Percentiles rank a stretch among this genome's conserved stretches.
Conservation (phyloP, 2,329 filamentous ascomycete genomes). For the Geosmithia flava region DNA sequence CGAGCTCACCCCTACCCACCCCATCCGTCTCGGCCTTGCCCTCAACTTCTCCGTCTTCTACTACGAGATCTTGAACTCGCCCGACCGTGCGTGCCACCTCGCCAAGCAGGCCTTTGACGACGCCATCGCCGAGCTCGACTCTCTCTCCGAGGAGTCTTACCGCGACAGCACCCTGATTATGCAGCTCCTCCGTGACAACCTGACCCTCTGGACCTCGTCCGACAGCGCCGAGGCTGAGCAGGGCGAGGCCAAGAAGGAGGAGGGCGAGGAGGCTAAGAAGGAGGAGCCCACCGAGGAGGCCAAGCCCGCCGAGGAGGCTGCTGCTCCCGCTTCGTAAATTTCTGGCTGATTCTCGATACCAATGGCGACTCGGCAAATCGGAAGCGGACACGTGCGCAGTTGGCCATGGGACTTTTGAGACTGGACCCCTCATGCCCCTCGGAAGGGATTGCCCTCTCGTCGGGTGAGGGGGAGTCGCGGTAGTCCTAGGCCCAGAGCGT, state of each 20-base stretch:
- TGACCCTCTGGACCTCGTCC: slow-evolving; percentile 95
- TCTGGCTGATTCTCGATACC: slow-evolving; percentile 21
- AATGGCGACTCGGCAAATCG: slow-evolving; percentile 22
- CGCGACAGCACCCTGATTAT: slow-evolving; percentile 98
- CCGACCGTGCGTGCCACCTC: slow-evolving; percentile 94
- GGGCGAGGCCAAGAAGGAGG: slow-evolving; percentile 48
- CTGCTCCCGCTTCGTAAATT: slow-evolving; percentile 38
- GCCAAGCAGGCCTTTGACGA: slow-evolving; percentile 99
- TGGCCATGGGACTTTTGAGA: too few species aligned
- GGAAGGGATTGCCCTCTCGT: too few species aligned
- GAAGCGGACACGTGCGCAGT: slow-evolving; percentile 20
- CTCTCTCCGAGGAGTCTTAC: slow-evolving; percentile 96
- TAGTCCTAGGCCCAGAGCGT: too few species aligned
- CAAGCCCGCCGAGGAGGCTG: slow-evolving; percentile 26
- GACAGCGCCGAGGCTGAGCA: slow-evolving; percentile 72
- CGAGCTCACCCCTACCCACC: slow-evolving; percentile 93
- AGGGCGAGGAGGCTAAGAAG: slow-evolving; percentile 27
- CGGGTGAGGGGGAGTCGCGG: background rate
- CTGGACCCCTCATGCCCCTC: too few species aligned
- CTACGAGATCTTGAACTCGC: slow-evolving; percentile 99
- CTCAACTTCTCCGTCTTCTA: slow-evolving; percentile 99
- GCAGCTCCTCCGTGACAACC: slow-evolving; percentile 95
- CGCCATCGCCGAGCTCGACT: slow-evolving; percentile 95
- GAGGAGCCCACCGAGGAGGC: slow-evolving; percentile 32
- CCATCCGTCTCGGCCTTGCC: slow-evolving; percentile 92